These are phyloP conservation scores for Melastoma candidum DNA, from an alignment of 441 rosid genomes.

Conservation along the genomic window DNA sequence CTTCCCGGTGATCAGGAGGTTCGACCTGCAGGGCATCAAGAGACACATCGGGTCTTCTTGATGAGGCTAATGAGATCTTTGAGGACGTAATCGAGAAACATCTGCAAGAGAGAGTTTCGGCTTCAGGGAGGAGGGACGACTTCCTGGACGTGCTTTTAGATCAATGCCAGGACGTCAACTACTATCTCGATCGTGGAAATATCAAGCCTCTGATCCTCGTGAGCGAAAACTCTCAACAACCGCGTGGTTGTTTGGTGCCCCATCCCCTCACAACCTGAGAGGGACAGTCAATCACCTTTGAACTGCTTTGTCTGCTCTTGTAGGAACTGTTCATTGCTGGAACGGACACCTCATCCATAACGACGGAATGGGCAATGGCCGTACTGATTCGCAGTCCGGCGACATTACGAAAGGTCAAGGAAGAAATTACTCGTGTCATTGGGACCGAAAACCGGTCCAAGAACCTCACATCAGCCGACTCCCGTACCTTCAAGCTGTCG, in stretches of 20 bases:
- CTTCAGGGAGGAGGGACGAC: background rate
- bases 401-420: conserved; percentile 3
- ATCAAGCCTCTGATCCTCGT: conserved; percentile 12
- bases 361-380: conserved; percentile 16
- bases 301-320: no score
- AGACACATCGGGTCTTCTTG: background rate
- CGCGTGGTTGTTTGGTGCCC: no score
- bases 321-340: conserved; percentile 15
- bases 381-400: conserved; percentile 6
- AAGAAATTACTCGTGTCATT: conserved; percentile 1
- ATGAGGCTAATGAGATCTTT: conserved; percentile 1
- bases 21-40: conserved; percentile 10
- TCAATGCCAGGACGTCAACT: conserved; percentile 3
- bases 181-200: conserved; percentile 4
- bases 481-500: conserved; percentile 8
- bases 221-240: background rate
- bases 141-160: conserved; percentile 11
- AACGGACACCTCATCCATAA: conserved; percentile 9
- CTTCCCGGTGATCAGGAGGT: conserved; percentile 10
- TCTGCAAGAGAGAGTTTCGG: conserved; percentile 1
- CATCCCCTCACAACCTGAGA: no score
- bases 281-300: no score
- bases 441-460: conserved; percentile 4
- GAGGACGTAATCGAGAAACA: conserved; percentile 6
- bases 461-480: conserved; percentile 6